Percentiles rank a stretch among this genome's conserved stretches.
phyloP scores from a whole-genome alignment of 306 rosid species.

The Trifolium dubium region DNA sequence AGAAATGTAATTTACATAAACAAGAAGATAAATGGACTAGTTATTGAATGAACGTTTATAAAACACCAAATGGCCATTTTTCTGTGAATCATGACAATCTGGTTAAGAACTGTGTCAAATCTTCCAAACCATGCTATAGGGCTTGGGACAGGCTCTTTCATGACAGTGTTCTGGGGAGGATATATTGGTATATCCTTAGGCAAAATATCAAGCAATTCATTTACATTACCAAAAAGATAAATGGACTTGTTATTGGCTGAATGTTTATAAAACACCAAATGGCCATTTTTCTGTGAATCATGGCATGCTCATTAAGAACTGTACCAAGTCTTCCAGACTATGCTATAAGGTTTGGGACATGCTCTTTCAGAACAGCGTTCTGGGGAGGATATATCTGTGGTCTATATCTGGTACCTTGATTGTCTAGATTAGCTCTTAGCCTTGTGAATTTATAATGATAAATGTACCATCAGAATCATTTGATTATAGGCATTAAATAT shows the following conservation, averaged over 20 bases:
- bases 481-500: neutral
- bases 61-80: no score
- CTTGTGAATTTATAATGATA: neutral
- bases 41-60: no score
- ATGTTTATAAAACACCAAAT: no score
- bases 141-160: neutral
- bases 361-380: neutral
- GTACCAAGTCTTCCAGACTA: neutral
- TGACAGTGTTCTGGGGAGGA: no score
- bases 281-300: neutral
- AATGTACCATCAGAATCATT: neutral
- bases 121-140: neutral
- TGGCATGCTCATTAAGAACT: neutral
- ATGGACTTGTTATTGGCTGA: no score
- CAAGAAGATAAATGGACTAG: no score
- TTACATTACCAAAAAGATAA: no score
- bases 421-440: neutral
- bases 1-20: no score
- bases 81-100: neutral
- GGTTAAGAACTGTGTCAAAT: neutral
- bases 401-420: neutral
- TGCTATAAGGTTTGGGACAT: neutral
- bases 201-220: no score
- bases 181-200: no score
- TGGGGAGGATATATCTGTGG: neutral